Conservation (phyloP, 1,284 basidiomycete species). For the Amylostereum areolatum region DNA sequence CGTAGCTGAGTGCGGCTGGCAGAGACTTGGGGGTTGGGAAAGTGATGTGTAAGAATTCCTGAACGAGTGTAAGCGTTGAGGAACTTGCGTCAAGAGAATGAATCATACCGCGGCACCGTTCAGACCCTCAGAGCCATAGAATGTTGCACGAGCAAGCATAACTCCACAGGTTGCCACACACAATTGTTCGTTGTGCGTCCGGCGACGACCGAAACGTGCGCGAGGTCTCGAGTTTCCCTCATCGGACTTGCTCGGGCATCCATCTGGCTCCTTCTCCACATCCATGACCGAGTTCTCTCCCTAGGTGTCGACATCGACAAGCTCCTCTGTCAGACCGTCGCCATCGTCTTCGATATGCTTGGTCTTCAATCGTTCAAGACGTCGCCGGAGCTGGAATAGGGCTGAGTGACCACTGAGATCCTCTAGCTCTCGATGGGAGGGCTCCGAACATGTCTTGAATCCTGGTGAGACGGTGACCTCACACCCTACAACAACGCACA, state of each 20-base stretch:
- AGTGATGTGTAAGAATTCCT: neutral
- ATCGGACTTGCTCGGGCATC: conserved; percentile 17
- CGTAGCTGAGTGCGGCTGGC: conserved; percentile 22
- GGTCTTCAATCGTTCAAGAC: conserved; percentile 4
- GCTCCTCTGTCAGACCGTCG: neutral
- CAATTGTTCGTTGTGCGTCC: conserved; percentile 27
- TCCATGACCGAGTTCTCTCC: neutral
- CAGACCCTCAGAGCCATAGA: conserved; percentile 21
- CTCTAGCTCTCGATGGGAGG: conserved; percentile 13
- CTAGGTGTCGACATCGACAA: neutral
- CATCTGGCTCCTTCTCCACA: conserved; percentile 6
- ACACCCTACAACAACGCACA: conserved; percentile 15
- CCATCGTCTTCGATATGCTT: neutral
- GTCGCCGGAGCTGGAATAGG: conserved; percentile 11
- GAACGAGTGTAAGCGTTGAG: neutral
- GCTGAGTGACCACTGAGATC: conserved; percentile 3
- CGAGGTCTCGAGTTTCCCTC: conserved; percentile 14
- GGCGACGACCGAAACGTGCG: conserved; percentile 16
- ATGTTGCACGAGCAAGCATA: too few species aligned
- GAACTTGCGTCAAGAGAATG: neutral
- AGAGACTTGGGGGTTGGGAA: conserved; percentile 11
- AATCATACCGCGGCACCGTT: conserved; percentile 13
- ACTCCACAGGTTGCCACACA: conserved; percentile 21
- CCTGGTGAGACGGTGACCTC: neutral
- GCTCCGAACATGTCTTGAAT: conserved; percentile 14